Evolutionary conservation across 2,329 filamentous ascomycete genomes (phyloP), one percentile per base, ranked within the genome.

Genomic region (Paraconiothyrium brasiliense): DNA sequence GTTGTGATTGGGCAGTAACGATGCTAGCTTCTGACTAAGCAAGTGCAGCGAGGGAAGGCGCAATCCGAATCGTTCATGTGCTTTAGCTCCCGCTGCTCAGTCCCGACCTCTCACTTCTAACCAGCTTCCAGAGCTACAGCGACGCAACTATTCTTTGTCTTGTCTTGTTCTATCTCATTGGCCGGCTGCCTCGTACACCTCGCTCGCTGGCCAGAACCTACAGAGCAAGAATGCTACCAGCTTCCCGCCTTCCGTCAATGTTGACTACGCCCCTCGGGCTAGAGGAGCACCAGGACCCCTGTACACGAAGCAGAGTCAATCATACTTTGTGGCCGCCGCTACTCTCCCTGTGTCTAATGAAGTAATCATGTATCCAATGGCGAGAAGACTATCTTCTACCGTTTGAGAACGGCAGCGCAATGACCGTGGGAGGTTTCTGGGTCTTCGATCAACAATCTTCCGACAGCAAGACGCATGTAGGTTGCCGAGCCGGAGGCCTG

Each of bases 21-120:
- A 46, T 27, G 41, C 57, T 54, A 54, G 48, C 13, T n/a, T 20
- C 43, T 59, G 48, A 59, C 57, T 59, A 52, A 59, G 57, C 57
- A 64, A 9, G 4, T 54, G 20, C 27, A 27, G 32, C 11, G 4
- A 20, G 51, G 24, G 47, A 32, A 61, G 41, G 56, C 49, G 41
- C 49, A 41, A 13, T 51, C 51, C 32, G 22, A 49, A 49, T 43
- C 34, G 55, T 57, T 54, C 52, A 41, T 60, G 30, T 54, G 48
- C 58, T 48, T 64, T 66, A 64, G 64, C 55, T 66, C 58, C 64
- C 61, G 61, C 39, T 22, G n/a, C 44, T 47, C 57, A 61, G 44
- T 58, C 58, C 44, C 20, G 58, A 61, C 63, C 34, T 61, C 56
- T 49, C n/a, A 32, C 14, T n/a, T 44, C 16, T 35, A 5, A 14